Evolutionary conservation across 2,329 filamentous ascomycete species (phyloP).

Genomic region (Epichloe hybrida): DNA sequence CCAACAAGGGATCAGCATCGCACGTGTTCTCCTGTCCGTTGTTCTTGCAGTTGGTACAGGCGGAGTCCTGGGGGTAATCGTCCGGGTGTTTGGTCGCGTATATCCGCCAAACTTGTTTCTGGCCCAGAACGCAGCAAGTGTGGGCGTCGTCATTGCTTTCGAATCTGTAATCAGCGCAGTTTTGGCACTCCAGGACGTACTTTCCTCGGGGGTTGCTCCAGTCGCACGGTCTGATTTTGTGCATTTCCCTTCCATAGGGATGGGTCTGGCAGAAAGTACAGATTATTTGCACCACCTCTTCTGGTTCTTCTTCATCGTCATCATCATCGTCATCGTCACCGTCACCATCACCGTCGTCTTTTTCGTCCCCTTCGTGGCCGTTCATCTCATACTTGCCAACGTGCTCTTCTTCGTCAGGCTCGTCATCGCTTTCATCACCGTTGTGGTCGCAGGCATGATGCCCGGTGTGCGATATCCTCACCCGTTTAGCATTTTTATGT

Average conservation of each 20-base stretch:
- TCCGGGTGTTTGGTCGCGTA: conserved; percentile 8
- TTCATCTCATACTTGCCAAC: background rate
- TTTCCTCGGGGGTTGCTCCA: conserved; percentile 1
- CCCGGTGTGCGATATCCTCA: background rate
- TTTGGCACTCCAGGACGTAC: conserved; percentile 12
- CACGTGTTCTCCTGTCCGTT: conserved; percentile 4
- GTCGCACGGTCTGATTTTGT: conserved; percentile 7
- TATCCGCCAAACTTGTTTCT: conserved; percentile 4
- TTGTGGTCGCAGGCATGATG: background rate
- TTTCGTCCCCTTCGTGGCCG: background rate
- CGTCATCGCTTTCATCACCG: background rate
- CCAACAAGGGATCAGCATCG: conserved; percentile 12
- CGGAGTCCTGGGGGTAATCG: conserved; percentile 4
- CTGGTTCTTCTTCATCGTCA: background rate
- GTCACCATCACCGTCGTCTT: background rate
- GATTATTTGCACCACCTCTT: background rate
- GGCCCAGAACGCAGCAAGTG: conserved; percentile 6
- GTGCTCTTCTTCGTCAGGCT: too few species aligned
- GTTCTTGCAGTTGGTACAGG: conserved; percentile 8
- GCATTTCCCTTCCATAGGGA: conserved; percentile 2
- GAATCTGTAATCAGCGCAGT: conserved; percentile 13
- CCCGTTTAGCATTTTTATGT: background rate
- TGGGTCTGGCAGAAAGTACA: conserved; percentile 9
- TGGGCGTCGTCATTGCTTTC: background rate
- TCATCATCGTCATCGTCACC: background rate